Percentiles rank a stretch among this genome's conserved stretches.
phyloP scores from a whole-genome alignment of 2,329 filamentous ascomycete species.

The Aspergillus piperis region DNA sequence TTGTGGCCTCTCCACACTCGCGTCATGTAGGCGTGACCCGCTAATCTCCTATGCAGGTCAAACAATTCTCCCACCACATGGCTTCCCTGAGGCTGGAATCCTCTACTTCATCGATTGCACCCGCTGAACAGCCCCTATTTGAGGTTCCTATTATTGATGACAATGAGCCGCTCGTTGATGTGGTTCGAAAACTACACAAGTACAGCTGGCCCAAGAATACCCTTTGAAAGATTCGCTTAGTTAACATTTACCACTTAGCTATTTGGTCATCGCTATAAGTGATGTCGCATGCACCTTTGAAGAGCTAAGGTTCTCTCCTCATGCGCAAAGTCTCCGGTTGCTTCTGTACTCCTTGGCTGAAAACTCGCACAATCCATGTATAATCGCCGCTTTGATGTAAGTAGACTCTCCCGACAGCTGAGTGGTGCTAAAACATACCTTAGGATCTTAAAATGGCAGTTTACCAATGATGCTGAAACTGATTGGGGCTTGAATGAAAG shows the following conservation, averaged over 20 bases:
- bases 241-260: conserved; percentile 29
- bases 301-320: conserved; percentile 43
- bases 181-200: conserved; percentile 45
- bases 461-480: conserved; percentile 52
- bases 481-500: conserved; percentile 59
- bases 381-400: conserved; percentile 55
- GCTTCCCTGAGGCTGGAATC: conserved; percentile 14
- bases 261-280: conserved; percentile 40
- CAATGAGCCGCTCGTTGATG: conserved; percentile 41
- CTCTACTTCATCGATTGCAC: conserved; percentile 19
- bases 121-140: conserved; percentile 29
- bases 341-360: conserved; percentile 43
- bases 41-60: background rate
- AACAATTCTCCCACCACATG: conserved; percentile 1
- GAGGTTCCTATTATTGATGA: conserved; percentile 45
- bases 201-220: conserved; percentile 20
- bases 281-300: conserved; percentile 49
- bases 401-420: conserved; percentile 16
- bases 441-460: conserved; percentile 61
- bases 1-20: background rate
- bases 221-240: background rate
- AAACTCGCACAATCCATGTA: conserved; percentile 46
- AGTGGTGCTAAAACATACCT: background rate
- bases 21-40: background rate
- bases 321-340: conserved; percentile 41